Conservation (phyloP, 2,329 filamentous ascomycete species). For the Fusarium decemcellulare region DNA sequence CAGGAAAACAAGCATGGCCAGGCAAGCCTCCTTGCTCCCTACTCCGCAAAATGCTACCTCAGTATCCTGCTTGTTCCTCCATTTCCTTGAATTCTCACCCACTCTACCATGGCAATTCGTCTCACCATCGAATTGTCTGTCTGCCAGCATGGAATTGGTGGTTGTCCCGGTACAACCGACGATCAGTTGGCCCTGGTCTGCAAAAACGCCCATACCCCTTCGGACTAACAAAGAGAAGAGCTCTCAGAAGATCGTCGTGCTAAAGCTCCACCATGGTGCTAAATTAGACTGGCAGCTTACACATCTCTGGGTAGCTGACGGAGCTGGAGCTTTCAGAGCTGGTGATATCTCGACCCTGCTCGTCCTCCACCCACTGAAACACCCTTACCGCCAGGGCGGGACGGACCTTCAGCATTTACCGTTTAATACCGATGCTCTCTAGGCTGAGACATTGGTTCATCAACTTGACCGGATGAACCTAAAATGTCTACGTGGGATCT, state of each 20-base stretch:
- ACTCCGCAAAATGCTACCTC: neutral
- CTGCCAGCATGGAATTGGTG: conserved; percentile 21
- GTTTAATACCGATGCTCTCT: neutral
- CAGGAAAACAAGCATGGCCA: neutral
- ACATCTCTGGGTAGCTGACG: conserved; percentile 5
- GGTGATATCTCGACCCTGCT: conserved; percentile 2
- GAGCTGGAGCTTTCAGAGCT: conserved; percentile 4
- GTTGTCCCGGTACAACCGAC: conserved; percentile 10
- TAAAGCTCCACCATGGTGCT: neutral
- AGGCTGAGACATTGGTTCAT: conserved; percentile 13
- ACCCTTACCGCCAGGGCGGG: conserved; percentile 6
- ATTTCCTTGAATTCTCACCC: neutral
- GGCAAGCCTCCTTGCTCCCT: neutral
- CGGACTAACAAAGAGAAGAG: conserved; percentile 2
- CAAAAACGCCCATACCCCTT: conserved; percentile 2
- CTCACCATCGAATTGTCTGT: conserved; percentile 16
- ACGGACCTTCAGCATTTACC: conserved; percentile 12
- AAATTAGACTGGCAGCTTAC: conserved; percentile 3
- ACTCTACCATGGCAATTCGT: conserved; percentile 9
- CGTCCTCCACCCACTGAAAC: conserved; percentile 20
- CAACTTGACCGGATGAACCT: conserved; percentile 25
- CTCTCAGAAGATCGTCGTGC: conserved; percentile 8
- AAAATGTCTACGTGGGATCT: conserved; percentile 22
- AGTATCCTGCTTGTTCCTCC: neutral
- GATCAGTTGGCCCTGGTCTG: conserved; percentile 11